Evolutionary conservation across 2,329 filamentous ascomycete genomes (phyloP).

Genomic region (Tolypocladium sp.): DNA sequence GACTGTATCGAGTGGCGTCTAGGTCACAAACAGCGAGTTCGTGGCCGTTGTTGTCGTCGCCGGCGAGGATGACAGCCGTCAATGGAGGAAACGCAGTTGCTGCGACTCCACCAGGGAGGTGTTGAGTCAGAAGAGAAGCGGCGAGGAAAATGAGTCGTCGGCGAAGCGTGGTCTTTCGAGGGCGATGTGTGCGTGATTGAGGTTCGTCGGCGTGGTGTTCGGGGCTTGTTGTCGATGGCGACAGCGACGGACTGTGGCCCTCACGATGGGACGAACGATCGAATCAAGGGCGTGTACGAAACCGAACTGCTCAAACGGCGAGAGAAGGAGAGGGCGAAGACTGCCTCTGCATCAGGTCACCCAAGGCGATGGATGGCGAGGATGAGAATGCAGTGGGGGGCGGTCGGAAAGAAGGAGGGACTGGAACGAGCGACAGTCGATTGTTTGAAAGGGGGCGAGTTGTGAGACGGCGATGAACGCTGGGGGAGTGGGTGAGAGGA

Average conservation of each 20-base stretch:
- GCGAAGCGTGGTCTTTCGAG: background rate
- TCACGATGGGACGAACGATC: background rate
- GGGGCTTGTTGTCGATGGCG: background rate
- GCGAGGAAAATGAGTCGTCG: background rate
- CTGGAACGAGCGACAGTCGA: conserved; percentile 28
- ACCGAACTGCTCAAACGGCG: background rate
- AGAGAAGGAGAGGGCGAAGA: background rate
- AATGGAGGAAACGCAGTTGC: background rate
- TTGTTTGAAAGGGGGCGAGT: conserved; percentile 30
- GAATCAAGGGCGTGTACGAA: background rate
- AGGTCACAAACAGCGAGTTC: background rate
- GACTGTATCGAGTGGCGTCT: background rate
- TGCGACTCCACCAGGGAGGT: background rate
- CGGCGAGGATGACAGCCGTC: background rate
- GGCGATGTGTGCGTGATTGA: background rate
- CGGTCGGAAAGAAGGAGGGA: conserved; percentile 24
- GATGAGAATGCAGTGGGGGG: conserved; percentile 14
- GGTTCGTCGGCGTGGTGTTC: background rate
- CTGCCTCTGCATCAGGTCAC: background rate
- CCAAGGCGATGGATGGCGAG: background rate
- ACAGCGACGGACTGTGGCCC: background rate
- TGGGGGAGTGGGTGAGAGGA: conserved; percentile 7
- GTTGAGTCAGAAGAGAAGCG: background rate
- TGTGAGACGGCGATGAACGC: conserved; percentile 13
- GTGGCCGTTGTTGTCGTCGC: background rate